phyloP scores from a whole-genome alignment of 2,329 filamentous ascomycete genomes.

The Keithomyces neogunnii region DNA sequence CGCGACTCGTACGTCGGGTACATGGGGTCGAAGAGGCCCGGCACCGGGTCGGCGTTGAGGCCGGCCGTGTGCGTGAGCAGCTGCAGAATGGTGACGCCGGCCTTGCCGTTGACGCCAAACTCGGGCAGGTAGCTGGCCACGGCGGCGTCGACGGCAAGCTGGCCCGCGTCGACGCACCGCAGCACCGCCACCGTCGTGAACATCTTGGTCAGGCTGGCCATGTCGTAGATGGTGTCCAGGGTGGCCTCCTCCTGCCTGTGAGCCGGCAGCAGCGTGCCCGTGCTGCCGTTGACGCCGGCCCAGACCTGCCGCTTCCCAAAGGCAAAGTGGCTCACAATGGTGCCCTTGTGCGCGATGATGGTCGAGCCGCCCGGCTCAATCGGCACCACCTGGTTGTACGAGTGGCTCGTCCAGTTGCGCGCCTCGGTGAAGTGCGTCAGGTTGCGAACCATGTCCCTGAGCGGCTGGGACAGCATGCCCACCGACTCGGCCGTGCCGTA shows the following conservation, averaged over 20 bases:
- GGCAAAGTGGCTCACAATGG: conserved; percentile 18
- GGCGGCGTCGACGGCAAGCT: conserved; percentile 16
- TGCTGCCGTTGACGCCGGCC: conserved; percentile 21
- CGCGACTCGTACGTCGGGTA: conserved; percentile 15
- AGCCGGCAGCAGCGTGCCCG: conserved; percentile 18
- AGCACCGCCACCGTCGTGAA: conserved; percentile 26
- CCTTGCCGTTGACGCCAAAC: conserved; percentile 23
- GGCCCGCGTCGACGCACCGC: conserved; percentile 19
- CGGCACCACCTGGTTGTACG: conserved; percentile 8
- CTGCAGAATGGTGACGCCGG: conserved; percentile 22
- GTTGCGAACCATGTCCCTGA: conserved; percentile 14
- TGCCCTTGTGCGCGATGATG: conserved; percentile 13
- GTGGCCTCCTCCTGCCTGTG: conserved; percentile 18
- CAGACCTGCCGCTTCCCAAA: conserved; percentile 18
- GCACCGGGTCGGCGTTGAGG: conserved; percentile 19
- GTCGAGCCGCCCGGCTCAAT: conserved; percentile 17
- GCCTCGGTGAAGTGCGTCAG: conserved; percentile 13
- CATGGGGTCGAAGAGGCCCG: conserved; percentile 14
- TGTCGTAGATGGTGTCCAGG: conserved; percentile 27
- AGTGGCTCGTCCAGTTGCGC: conserved; percentile 1
- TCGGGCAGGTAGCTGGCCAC: conserved; percentile 22
- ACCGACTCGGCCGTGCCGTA: conserved; percentile 11
- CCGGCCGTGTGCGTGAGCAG: conserved; percentile 26
- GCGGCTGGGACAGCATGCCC: conserved; percentile 21
- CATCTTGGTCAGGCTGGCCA: conserved; percentile 29